Conservation (phyloP, 2,329 filamentous ascomycete species). For the Scortechinia acanthostroma region DNA sequence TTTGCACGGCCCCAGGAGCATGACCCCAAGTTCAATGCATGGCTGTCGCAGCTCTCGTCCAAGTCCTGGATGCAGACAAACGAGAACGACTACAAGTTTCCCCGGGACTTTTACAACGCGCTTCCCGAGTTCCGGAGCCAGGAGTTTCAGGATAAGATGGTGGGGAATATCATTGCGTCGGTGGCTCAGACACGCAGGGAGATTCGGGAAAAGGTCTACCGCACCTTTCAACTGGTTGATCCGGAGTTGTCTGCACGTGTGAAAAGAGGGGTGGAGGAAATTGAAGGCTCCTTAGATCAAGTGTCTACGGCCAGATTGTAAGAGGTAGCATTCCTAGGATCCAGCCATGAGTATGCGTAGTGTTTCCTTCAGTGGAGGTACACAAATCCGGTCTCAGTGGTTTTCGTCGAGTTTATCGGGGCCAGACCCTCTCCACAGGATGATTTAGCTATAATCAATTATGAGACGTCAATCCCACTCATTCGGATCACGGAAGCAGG, state of each 20-base stretch:
- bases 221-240: neutral
- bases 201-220: neutral
- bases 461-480: too few relatives aligned
- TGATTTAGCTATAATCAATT: too few relatives aligned
- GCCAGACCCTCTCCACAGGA: too few relatives aligned
- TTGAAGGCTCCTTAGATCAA: too few relatives aligned
- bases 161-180: neutral
- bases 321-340: too few relatives aligned
- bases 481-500: too few relatives aligned
- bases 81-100: neutral
- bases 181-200: neutral
- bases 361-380: too few relatives aligned
- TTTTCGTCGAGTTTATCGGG: too few relatives aligned
- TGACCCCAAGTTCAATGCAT: neutral
- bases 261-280: neutral
- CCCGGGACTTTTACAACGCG: neutral
- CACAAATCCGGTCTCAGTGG: too few relatives aligned
- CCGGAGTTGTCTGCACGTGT: neutral
- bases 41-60: neutral
- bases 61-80: neutral
- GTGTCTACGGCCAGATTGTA: too few relatives aligned
- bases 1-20: neutral
- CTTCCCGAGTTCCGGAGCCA: neutral
- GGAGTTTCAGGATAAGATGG: neutral
- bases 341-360: too few relatives aligned